Base-by-base conservation (phyloP, 495 filamentous ascomycete genomes). In the Hamigera avellanea region DNA sequence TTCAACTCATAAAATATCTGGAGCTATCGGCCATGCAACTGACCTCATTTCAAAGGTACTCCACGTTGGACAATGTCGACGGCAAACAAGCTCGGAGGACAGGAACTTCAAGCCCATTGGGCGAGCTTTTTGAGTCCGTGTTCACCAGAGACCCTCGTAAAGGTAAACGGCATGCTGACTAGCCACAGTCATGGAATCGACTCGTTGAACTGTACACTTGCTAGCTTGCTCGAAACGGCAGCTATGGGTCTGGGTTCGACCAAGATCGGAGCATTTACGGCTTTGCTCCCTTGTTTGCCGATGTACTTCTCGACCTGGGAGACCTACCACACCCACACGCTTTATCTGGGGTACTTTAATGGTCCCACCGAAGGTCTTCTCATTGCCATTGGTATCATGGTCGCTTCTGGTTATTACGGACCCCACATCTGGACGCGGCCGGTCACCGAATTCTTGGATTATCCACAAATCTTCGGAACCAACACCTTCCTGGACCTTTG, bases 301-400 rank as follows among this genome's bases (percentile, higher is more conserved):
- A 98, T 98, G 91, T 96, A 94, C 68, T 95, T 96, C 64, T 95
- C 88, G 4, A 98, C 91, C 6, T 98, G 91, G 91, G 91, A 98
- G 57, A 98, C 91, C 2, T 98, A 94, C 56, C 91, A 98, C 59
- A 95, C 91, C 1, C 91, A 98, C 57, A 96, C 93, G 0, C 67
- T 98, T 1, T 98, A 96, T 54, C 79, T 98, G 3, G 91, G 91
- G 23, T 87, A 93, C 57, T 80, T 96, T 70, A 98, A 98, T 56
- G 93, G 93, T 0, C 91, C 91, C 3, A 98, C 88, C 46, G 91
- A 99, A 60, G 93, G 93, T 21, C 73, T 99, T 19, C 74, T 96
- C 30, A 75, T 96, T 35, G 91, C 86, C 14, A 88, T 86, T 53
- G 52, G 61, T 10, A 67, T 95, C 31, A 96, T 96, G 86, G 62